phyloP scores from a whole-genome alignment of 192 early-diverging fungal genomes.

The Mortierella antarctica region DNA sequence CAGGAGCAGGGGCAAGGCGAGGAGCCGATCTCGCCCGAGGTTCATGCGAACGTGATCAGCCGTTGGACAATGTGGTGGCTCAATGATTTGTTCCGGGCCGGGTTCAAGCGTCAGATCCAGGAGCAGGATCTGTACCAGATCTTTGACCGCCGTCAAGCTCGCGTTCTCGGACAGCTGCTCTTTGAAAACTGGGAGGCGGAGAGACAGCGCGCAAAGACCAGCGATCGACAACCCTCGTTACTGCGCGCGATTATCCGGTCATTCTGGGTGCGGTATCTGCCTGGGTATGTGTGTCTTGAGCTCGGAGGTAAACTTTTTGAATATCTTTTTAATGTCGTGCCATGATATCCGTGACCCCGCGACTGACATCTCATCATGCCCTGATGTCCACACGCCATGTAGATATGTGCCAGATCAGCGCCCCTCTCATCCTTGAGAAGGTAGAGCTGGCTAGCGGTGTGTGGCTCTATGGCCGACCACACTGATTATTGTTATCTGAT shows the following conservation, averaged over 20 bases:
- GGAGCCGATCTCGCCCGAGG: conserved; percentile 45
- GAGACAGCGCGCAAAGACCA: conserved; percentile 9
- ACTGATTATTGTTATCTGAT: neutral
- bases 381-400: neutral
- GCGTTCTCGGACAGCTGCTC: conserved; percentile 1
- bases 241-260: conserved; percentile 20
- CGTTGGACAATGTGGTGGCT: conserved; percentile 51
- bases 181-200: conserved; percentile 26
- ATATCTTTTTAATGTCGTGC: neutral
- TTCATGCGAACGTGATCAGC: conserved; percentile 39
- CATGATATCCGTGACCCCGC: no score
- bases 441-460: neutral
- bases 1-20: neutral
- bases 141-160: conserved; percentile 26
- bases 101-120: conserved; percentile 32
- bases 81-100: conserved; percentile 42
- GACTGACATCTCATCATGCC: neutral
- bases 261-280: conserved; percentile 35
- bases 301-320: conserved; percentile 28
- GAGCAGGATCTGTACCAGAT: conserved; percentile 58
- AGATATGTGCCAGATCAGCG: conserved; percentile 38
- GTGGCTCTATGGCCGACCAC: neutral
- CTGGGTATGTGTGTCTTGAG: conserved; percentile 33
- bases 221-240: conserved; percentile 27
- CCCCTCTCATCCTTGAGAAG: conserved; percentile 31